Conservation (phyloP, 2,329 filamentous ascomycete species). For the Xylaria sp. region DNA sequence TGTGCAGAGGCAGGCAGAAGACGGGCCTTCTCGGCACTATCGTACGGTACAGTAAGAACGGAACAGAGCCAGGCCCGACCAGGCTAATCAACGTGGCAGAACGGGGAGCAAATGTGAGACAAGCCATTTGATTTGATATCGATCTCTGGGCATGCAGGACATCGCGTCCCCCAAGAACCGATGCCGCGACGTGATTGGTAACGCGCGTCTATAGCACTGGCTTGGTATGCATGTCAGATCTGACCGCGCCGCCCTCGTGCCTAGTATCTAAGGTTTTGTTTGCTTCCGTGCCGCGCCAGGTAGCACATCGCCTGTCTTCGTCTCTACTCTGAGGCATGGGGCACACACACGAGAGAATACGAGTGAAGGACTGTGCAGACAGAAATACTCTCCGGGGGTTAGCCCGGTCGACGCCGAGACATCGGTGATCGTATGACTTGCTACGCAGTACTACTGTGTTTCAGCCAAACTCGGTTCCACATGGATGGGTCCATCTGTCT, state of each 20-base stretch:
- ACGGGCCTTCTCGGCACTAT: not conserved
- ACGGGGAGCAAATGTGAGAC: slow-evolving; percentile 12
- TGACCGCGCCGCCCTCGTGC: not conserved
- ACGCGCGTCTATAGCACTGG: slow-evolving; percentile 12
- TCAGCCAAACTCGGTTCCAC: slow-evolving; percentile 12
- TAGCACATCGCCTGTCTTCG: not conserved
- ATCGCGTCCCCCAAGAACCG: not conserved
- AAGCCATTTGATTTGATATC: slow-evolving; percentile 10
- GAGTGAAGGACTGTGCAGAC: not conserved
- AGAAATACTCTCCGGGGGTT: not conserved
- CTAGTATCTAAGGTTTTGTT: not conserved
- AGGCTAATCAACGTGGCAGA: slow-evolving; percentile 17
- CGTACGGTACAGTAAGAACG: slow-evolving; percentile 13
- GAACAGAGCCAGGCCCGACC: not conserved
- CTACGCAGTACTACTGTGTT: slow-evolving; percentile 1
- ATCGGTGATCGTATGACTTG: not conserved
- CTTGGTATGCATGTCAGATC: slow-evolving; percentile 6
- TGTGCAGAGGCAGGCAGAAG: not conserved
- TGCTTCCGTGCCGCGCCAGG: not conserved
- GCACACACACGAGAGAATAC: not conserved
- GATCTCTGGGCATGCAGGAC: slow-evolving; percentile 11
- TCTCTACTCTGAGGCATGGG: no score
- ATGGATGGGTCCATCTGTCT: not conserved
- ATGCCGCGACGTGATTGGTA: slow-evolving; percentile 14
- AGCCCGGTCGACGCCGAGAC: not conserved